These are phyloP conservation scores for Lichtheimia hyalospora DNA, from an alignment of 371 early-diverging fungal species.

Conservation along the genomic window DNA sequence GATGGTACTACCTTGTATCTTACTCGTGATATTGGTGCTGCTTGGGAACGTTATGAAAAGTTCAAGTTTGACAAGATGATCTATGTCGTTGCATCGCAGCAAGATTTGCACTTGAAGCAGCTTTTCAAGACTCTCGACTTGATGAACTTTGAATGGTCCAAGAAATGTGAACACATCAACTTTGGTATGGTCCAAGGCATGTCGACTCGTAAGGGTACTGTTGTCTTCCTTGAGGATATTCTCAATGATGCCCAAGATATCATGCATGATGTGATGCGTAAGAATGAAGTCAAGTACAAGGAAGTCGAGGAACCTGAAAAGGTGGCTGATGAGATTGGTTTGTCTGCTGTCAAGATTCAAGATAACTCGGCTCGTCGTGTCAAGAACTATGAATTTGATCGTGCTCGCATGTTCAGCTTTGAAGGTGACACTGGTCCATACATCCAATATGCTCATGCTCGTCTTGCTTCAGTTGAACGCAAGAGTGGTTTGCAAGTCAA, in stretches of 20 bases:
- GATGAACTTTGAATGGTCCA: slow-evolving; percentile 67
- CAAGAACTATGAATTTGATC: slow-evolving; percentile 98
- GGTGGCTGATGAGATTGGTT: slow-evolving; percentile 82
- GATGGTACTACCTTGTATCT: slow-evolving; percentile 98
- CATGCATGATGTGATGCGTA: slow-evolving; percentile 94
- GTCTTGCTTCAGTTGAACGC: slow-evolving; percentile 94
- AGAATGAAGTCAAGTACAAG: slow-evolving; percentile 83
- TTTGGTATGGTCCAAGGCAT: slow-evolving; percentile 98
- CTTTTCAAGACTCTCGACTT: slow-evolving; percentile 93
- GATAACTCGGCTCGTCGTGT: slow-evolving; percentile 96
- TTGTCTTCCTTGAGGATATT: slow-evolving; percentile 98
- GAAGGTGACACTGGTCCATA: slow-evolving; percentile 99
- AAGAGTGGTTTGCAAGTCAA: slow-evolving; percentile 61
- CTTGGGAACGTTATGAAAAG: slow-evolving; percentile 87
- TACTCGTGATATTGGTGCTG: slow-evolving; percentile 99
- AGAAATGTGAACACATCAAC: slow-evolving; percentile 88
- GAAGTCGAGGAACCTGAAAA: slow-evolving; percentile 84
- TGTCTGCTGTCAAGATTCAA: slow-evolving; percentile 94
- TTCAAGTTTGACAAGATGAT: slow-evolving; percentile 94
- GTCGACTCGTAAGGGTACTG: slow-evolving; percentile 98
- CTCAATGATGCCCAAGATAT: slow-evolving; percentile 87
- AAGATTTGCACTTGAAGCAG: slow-evolving; percentile 96
- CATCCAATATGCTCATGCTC: slow-evolving; percentile 97
- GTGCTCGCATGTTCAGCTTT: slow-evolving; percentile 94
- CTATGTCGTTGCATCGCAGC: slow-evolving; percentile 97